phyloP scores from a whole-genome alignment of 139 green algal species.

The Chlorella sp. region DNA sequence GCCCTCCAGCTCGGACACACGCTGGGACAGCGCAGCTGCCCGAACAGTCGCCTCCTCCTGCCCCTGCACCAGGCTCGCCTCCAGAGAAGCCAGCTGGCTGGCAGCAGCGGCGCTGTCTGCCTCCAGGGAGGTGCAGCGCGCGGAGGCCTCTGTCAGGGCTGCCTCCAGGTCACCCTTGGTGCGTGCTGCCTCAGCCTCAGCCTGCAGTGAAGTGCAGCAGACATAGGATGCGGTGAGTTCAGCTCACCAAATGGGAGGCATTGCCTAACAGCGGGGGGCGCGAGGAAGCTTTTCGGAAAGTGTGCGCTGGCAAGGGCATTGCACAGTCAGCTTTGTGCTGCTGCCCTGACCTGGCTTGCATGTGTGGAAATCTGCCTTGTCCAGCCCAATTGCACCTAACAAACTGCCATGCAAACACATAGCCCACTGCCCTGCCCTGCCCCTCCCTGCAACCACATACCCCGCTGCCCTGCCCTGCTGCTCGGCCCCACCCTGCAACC shows the following conservation, averaged over 20 bases:
- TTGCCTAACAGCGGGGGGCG: background rate
- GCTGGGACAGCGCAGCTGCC: background rate
- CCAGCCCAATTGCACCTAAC: too few relatives aligned
- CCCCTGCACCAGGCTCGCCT: background rate
- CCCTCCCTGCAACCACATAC: too few relatives aligned
- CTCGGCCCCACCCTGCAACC: too few relatives aligned
- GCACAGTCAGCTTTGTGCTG: background rate
- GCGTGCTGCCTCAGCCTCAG: background rate
- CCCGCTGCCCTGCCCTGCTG: too few relatives aligned
- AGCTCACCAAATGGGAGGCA: background rate
- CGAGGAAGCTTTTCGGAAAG: background rate
- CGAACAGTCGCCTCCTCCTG: background rate
- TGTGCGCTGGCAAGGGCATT: background rate
- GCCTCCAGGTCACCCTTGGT: background rate
- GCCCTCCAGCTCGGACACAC: background rate
- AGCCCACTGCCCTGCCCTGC: too few relatives aligned
- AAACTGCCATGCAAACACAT: too few relatives aligned
- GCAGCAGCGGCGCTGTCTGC: background rate
- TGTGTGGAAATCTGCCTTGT: background rate
- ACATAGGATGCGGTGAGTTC: background rate
- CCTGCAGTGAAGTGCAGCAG: background rate
- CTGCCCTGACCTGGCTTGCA: background rate
- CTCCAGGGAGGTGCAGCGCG: slow-evolving; percentile 7
- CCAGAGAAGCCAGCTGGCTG: background rate
- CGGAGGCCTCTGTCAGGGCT: background rate